Evolutionary conservation across 176 grass and related monocot genomes (phyloP), one percentile per base, ranked within the genome.

Genomic region (Triticum dicoccoides): DNA sequence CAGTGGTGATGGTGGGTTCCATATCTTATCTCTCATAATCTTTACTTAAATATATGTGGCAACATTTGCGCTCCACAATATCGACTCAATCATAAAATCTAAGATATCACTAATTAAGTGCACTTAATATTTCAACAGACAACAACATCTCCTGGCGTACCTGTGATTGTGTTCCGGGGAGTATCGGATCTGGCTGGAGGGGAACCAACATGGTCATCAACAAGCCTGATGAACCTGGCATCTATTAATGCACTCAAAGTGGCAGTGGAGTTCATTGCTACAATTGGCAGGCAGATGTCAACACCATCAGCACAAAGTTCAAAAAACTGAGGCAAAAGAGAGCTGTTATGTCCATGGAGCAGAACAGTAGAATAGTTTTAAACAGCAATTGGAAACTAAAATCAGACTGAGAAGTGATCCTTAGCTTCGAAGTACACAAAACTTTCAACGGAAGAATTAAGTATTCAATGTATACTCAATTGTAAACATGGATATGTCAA

Each of bases 131-230:
- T 84, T 37, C 24, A 76, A 83, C 88, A 95, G 93, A 94, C 90
- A 61, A 84, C 96, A 30, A 90, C 87, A 52, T 87, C 92, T 3
- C 83, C 92, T 39, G 90, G 87, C 35, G n/a, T 92, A 74, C 91
- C 91, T 70, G 93, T 94, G 54, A 93, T 92, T 80, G 96, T 96
- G 78, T 96, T 96, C 44, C 91, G 90, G 2, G 96, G 93, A 62
- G 93, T 98, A 41, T 98, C 93, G 37, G 96, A 98, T 89, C 83
- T 92, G 24, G 93, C 92, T 54, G 92, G 93, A 83, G 95, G 89
- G 66, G 91, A 98, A 77, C 80, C 85, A 44, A 83, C 73, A 73
- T 86, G 87, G 88, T 88, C 96, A 39, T 98, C 96, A 15, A 93
- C 96, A 85, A 93, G 83, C 73, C 64, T 98, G 65, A 91, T 89